phyloP scores from a whole-genome alignment of 768 basidiomycete species.

The Tulasnella sp. region DNA sequence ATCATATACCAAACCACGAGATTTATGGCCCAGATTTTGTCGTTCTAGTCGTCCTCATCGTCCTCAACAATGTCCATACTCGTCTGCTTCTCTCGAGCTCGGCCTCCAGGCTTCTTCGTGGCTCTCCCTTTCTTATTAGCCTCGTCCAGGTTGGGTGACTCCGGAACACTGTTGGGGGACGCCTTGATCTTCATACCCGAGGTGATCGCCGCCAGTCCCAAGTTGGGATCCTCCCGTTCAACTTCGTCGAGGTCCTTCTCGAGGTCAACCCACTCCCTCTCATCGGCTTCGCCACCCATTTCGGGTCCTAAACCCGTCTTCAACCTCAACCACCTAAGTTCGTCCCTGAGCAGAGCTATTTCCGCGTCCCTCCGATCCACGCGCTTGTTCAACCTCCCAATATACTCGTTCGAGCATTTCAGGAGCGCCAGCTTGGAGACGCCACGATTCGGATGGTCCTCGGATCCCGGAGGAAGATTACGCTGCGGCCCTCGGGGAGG shows the following conservation, averaged over 20 bases:
- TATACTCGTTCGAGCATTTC: conserved; percentile 86
- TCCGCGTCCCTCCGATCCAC: conserved; percentile 79
- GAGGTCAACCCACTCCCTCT: conserved; percentile 21
- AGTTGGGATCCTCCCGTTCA: conserved; percentile 17
- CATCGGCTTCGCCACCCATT: conserved; percentile 8
- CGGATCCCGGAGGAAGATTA: conserved; percentile 46
- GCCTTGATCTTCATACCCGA: neutral
- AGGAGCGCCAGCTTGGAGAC: conserved; percentile 92
- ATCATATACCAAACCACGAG: neutral
- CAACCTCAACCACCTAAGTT: conserved; percentile 58
- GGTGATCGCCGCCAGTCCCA: neutral
- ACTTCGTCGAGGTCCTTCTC: conserved; percentile 26
- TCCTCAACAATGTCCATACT: neutral
- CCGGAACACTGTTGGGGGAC: neutral
- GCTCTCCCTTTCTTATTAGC: neutral
- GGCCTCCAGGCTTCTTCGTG: neutral
- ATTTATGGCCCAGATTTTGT: neutral
- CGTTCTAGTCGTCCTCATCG: neutral
- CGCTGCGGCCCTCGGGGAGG: conserved; percentile 88
- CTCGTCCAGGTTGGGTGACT: neutral
- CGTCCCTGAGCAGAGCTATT: conserved; percentile 61
- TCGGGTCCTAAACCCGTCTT: conserved; percentile 5
- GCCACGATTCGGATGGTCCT: conserved; percentile 90
- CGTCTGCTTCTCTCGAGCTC: neutral
- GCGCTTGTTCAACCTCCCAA: conserved; percentile 68